These are phyloP conservation scores for Tricholomella constricta DNA, from an alignment of 768 basidiomycete species.

Conservation along the genomic window DNA sequence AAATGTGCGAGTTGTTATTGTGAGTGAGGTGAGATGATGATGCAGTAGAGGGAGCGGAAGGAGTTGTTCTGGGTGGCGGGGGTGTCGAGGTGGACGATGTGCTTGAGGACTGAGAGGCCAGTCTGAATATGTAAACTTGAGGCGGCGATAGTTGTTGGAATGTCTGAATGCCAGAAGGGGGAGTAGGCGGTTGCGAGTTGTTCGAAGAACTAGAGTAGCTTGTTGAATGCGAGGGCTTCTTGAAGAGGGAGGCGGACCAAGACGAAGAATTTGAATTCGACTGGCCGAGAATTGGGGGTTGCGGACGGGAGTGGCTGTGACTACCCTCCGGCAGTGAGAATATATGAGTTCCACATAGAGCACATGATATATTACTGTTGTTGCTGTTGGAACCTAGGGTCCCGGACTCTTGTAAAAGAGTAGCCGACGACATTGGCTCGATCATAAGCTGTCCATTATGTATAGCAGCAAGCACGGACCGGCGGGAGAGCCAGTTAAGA, in stretches of 20 bases:
- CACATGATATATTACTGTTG: slow-evolving; percentile 65
- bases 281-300: slow-evolving; percentile 34
- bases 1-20: slow-evolving; percentile 16
- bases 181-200: slow-evolving; percentile 32
- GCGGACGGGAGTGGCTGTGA: slow-evolving; percentile 26
- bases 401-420: slow-evolving; percentile 58
- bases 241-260: slow-evolving; percentile 64
- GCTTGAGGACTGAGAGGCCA: slow-evolving; percentile 39
- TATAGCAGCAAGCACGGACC: slow-evolving; percentile 82
- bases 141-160: slow-evolving; percentile 32
- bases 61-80: slow-evolving; percentile 18
- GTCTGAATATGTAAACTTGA: slow-evolving; percentile 70
- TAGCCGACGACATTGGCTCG: slow-evolving; percentile 74
- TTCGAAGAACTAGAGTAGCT: slow-evolving; percentile 29
- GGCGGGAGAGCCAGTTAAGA: slow-evolving; percentile 90
- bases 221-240: slow-evolving; percentile 42
- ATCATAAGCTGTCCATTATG: slow-evolving; percentile 85
- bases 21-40: slow-evolving; percentile 33
- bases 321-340: slow-evolving; percentile 37
- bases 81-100: slow-evolving; percentile 37
- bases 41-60: slow-evolving; percentile 23
- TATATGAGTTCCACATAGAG: slow-evolving; percentile 72
- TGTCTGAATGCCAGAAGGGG: slow-evolving; percentile 27
- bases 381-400: slow-evolving; percentile 47
- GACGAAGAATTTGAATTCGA: slow-evolving; percentile 36